Conservation (phyloP, 139 green algal species). For the Yamagishiella unicocca region DNA sequence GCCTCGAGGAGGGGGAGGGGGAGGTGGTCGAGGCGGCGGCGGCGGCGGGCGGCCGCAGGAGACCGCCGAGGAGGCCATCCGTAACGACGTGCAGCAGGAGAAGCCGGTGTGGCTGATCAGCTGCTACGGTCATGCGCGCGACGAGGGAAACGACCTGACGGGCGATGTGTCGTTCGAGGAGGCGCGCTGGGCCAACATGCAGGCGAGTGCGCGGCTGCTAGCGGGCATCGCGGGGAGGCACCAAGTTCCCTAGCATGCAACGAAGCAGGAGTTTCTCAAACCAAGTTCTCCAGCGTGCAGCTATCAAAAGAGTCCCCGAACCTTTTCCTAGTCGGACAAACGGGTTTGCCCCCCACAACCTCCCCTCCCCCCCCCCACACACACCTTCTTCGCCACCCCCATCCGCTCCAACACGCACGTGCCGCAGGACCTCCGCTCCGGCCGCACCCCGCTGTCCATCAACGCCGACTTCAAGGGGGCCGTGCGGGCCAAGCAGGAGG, state of each 20-base stretch:
- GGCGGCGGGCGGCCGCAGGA: not conserved
- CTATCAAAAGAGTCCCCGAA: too few species aligned
- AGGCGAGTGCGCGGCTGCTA: conserved; percentile 23
- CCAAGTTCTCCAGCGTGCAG: too few species aligned
- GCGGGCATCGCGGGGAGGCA: too few species aligned
- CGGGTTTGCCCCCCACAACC: too few species aligned
- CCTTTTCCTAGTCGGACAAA: too few species aligned
- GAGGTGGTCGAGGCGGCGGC: not conserved
- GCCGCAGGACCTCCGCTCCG: conserved; percentile 9
- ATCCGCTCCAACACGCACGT: not conserved
- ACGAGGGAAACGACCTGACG: conserved; percentile 62
- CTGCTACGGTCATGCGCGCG: conserved; percentile 68
- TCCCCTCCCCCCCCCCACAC: not conserved
- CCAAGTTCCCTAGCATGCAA: too few species aligned
- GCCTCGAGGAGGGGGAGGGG: not conserved
- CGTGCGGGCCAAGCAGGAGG: conserved; percentile 40
- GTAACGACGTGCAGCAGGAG: conserved; percentile 58
- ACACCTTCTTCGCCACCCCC: not conserved
- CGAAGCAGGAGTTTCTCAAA: too few species aligned
- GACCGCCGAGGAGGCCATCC: conserved; percentile 49
- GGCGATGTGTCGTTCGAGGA: conserved; percentile 73
- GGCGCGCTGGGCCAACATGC: conserved; percentile 45
- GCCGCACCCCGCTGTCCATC: conserved; percentile 23
- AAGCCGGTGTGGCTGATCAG: conserved; percentile 66
- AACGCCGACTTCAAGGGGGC: conserved; percentile 30